Conservation (phyloP, 208 protist species). For the Trypanosoma mega region DNA sequence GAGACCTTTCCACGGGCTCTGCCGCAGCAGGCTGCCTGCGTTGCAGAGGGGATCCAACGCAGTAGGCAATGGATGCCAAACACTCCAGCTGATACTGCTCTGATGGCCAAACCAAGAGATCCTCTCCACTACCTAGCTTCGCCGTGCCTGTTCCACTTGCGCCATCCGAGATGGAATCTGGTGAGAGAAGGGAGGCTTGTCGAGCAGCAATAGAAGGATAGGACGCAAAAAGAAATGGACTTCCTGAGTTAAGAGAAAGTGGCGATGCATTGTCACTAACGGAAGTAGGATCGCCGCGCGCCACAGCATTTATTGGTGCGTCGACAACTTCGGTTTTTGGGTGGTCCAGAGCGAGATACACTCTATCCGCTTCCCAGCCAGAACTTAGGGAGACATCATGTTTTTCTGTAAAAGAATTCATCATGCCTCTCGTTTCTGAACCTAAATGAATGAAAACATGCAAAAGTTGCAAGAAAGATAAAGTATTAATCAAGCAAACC, state of each 20-base stretch:
- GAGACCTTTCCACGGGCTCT: constrained; percentile 19
- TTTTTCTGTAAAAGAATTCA: no score
- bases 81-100: constrained; percentile 39
- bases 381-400: no score
- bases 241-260: neutral
- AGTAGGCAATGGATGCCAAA: constrained; percentile 59
- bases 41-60: constrained; percentile 68
- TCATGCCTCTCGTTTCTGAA: no score
- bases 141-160: neutral
- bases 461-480: constrained; percentile 16
- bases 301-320: neutral
- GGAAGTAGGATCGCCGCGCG: neutral
- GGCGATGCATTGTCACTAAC: neutral
- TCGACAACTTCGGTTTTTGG: neutral
- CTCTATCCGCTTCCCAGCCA: no score
- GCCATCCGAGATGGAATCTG: neutral
- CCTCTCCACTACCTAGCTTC: neutral
- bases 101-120: neutral
- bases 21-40: constrained; percentile 34
- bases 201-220: neutral
- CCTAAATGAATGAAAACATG: neutral
- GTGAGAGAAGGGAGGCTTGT: neutral
- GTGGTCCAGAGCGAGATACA: neutral
- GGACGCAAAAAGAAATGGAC: neutral
- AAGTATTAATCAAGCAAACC: constrained; percentile 2